Conservation (phyloP, 345 rosid genomes). For the Viola odorata region DNA sequence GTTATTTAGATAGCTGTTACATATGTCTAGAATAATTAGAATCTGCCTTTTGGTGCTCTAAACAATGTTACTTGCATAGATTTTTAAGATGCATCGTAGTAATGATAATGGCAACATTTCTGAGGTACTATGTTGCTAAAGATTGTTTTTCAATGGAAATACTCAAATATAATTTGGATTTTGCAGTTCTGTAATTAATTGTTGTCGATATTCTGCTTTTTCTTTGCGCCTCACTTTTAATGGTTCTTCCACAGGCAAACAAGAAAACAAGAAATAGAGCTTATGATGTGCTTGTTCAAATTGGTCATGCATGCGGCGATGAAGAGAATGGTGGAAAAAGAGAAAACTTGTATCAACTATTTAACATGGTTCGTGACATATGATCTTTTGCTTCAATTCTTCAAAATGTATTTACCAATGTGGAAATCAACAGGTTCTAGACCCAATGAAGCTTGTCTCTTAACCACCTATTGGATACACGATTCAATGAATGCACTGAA, state of each 20-base stretch:
- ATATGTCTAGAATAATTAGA: background rate
- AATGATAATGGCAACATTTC: too few species aligned
- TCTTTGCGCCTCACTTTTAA: background rate
- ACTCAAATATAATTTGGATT: too few species aligned
- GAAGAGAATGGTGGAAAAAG: slow-evolving; percentile 73
- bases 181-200: too few species aligned
- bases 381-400: background rate
- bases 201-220: too few species aligned
- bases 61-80: background rate
- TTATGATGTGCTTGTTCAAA: slow-evolving; percentile 85
- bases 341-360: slow-evolving; percentile 65
- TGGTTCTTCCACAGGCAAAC: slow-evolving; percentile 51
- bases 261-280: slow-evolving; percentile 94
- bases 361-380: slow-evolving; percentile 57
- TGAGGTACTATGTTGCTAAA: too few species aligned
- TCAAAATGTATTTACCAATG: background rate
- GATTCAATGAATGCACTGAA: too few species aligned
- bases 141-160: too few species aligned
- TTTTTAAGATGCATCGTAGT: too few species aligned
- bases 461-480: too few species aligned
- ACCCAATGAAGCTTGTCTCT: too few species aligned
- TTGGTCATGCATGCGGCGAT: slow-evolving; percentile 89
- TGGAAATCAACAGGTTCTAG: slow-evolving; percentile 3
- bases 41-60: background rate
- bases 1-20: background rate